A percentile compares a stretch with the other conserved stretches of the same genome.
Conservation (phyloP, 2,329 filamentous ascomycete species). For the Dichotomopilus funicola region DNA sequence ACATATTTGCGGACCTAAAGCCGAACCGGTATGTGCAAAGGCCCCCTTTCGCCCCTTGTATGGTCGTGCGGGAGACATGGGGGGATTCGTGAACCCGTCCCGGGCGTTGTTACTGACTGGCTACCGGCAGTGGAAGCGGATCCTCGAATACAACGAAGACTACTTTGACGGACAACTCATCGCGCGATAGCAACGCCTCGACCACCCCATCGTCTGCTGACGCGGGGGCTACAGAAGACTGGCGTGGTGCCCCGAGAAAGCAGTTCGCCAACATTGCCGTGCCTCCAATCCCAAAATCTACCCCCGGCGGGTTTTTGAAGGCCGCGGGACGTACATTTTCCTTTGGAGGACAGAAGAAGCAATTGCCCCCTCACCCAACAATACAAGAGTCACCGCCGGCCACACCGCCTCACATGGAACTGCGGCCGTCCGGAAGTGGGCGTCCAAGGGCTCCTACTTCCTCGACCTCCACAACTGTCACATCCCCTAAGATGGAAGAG, state of each 20-base stretch:
- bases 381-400: conserved; percentile 32
- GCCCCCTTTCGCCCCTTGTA: neutral
- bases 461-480: conserved; percentile 46
- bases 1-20: conserved; percentile 53
- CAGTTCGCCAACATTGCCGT: conserved; percentile 33
- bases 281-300: conserved; percentile 41
- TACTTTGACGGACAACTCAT: conserved; percentile 53
- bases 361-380: conserved; percentile 31
- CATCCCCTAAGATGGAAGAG: conserved; percentile 42
- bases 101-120: conserved; percentile 3
- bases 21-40: conserved; percentile 45
- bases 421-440: conserved; percentile 37
- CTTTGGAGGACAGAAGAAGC: conserved; percentile 51
- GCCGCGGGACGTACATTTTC: conserved; percentile 54
- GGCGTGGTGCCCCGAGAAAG: conserved; percentile 34
- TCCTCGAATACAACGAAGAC: conserved; percentile 57
- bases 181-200: conserved; percentile 56
- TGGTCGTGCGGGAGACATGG: too few relatives aligned
- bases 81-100: too few relatives aligned
- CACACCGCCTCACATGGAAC: conserved; percentile 32
- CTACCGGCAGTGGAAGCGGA: conserved; percentile 45
- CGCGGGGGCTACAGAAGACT: conserved; percentile 35
- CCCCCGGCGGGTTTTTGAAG: conserved; percentile 46
- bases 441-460: conserved; percentile 46
- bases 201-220: conserved; percentile 54